Evolutionary conservation across 768 basidiomycete species (phyloP).

Genomic region (Pleurotus sapidus): DNA sequence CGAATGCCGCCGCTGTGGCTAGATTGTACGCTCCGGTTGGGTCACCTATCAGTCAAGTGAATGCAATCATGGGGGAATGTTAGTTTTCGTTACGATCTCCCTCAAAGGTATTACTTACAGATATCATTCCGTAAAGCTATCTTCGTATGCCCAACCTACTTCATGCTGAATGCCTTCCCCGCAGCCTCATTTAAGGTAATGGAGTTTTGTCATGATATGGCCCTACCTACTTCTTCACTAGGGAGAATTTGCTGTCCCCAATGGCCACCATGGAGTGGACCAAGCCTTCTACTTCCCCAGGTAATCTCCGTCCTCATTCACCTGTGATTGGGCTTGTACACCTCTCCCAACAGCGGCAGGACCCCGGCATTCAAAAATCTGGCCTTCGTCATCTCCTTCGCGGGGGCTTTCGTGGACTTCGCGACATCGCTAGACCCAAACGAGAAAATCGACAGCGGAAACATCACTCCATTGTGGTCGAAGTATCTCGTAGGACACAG

Average conservation of each 20-base stretch:
- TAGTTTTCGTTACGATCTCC: background rate
- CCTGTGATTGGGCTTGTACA: background rate
- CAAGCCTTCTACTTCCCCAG: constrained; percentile 37
- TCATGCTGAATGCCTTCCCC: constrained; percentile 28
- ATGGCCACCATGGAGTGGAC: constrained; percentile 35
- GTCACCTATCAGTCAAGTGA: constrained; percentile 26
- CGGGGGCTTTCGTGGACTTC: constrained; percentile 35
- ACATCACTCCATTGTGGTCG: constrained; percentile 36
- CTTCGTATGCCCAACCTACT: constrained; percentile 44
- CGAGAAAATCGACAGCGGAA: constrained; percentile 22
- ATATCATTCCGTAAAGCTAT: constrained; percentile 26
- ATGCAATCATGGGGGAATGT: constrained; percentile 38
- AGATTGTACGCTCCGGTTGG: constrained; percentile 13
- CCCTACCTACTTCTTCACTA: constrained; percentile 8
- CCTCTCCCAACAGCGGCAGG: background rate
- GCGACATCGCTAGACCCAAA: constrained; percentile 28
- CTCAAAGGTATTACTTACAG: background rate
- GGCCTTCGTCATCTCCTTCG: constrained; percentile 32
- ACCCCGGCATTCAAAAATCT: constrained; percentile 31
- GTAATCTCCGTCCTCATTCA: constrained; percentile 23
- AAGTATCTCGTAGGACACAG: constrained; percentile 19
- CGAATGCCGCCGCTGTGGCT: constrained; percentile 5
- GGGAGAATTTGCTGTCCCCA: constrained; percentile 43
- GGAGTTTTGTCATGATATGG: background rate
- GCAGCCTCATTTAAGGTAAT: constrained; percentile 29